A percentile compares a stretch with the other conserved stretches of the same genome.
Conservation (phyloP, 1,284 basidiomycete species). For the Ganoderma multipileum region DNA sequence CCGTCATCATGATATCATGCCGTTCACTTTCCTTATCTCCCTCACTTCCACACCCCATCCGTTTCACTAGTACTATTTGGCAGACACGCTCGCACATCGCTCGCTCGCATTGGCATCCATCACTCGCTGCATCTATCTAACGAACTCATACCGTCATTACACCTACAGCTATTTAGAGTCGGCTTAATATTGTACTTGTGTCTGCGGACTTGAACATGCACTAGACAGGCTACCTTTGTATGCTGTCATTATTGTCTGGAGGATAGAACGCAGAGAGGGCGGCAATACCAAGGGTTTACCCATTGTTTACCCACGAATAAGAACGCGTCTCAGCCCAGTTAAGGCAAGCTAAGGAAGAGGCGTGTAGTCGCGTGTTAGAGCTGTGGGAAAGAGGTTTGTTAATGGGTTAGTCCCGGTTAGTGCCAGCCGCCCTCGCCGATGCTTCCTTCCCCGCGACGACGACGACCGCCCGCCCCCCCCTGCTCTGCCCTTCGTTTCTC, state of each 20-base stretch:
- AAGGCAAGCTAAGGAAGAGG: neutral
- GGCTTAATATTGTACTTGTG: slow-evolving; percentile 31
- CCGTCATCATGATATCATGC: slow-evolving; percentile 13
- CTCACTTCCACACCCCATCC: slow-evolving; percentile 3
- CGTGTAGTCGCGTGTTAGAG: slow-evolving; percentile 2
- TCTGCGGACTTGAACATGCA: slow-evolving; percentile 1
- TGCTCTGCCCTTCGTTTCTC: slow-evolving; percentile 34
- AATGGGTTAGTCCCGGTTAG: neutral
- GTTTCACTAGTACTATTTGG: slow-evolving; percentile 10
- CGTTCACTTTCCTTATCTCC: slow-evolving; percentile 19
- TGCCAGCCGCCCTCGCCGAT: slow-evolving; percentile 19
- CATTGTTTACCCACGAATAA: neutral
- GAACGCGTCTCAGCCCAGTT: slow-evolving; percentile 2
- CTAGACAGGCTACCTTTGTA: neutral
- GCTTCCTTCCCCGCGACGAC: slow-evolving; percentile 27
- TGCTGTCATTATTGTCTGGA: neutral
- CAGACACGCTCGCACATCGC: slow-evolving; percentile 13
- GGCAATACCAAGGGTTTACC: neutral
- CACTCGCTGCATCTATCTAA: slow-evolving; percentile 26
- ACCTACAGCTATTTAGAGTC: slow-evolving; percentile 21
- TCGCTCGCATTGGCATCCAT: slow-evolving; percentile 6
- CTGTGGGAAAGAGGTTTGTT: slow-evolving; percentile 10
- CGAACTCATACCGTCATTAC: slow-evolving; percentile 28
- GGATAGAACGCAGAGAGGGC: neutral
- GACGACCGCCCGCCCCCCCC: slow-evolving; percentile 28